phyloP scores from a whole-genome alignment of 225 moss, liverwort and hornwort species.

The Sphagnum tenellum region DNA sequence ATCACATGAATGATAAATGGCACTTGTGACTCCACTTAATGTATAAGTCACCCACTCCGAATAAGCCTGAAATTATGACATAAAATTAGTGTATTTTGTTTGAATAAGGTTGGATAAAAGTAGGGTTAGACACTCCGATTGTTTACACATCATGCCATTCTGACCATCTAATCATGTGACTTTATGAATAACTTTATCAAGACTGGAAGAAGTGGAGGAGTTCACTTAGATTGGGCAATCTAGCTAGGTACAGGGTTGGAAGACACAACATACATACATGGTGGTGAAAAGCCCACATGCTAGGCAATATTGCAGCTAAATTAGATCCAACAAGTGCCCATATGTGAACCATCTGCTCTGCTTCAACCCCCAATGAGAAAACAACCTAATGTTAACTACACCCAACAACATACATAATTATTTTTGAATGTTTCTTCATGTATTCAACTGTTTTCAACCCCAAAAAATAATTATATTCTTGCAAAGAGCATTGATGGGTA shows the following conservation, averaged over 20 bases:
- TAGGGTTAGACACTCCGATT: not conserved
- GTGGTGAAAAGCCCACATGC: slow-evolving; percentile 66
- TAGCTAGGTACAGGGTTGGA: not conserved
- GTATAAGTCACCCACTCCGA: slow-evolving; percentile 83
- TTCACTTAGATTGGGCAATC: not conserved
- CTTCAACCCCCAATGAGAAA: slow-evolving; percentile 6
- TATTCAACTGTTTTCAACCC: too few relatives aligned
- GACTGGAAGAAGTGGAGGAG: too few relatives aligned
- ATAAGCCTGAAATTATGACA: slow-evolving; percentile 37
- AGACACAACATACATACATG: slow-evolving; percentile 19
- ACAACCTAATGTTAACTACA: too few relatives aligned
- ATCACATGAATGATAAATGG: slow-evolving; percentile 91
- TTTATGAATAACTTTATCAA: too few relatives aligned
- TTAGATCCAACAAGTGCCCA: slow-evolving; percentile 65
- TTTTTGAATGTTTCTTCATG: too few relatives aligned
- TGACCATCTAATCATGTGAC: too few relatives aligned
- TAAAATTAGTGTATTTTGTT: too few relatives aligned
- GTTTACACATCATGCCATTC: too few relatives aligned
- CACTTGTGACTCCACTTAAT: slow-evolving; percentile 67
- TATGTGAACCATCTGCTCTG: slow-evolving; percentile 59
- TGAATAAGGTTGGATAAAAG: too few relatives aligned
- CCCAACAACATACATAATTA: too few relatives aligned
- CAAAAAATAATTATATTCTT: too few relatives aligned
- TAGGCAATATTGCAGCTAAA: slow-evolving; percentile 62
- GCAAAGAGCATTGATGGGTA: too few relatives aligned